Percentiles rank a stretch among this genome's conserved stretches.
phyloP scores from a whole-genome alignment of 2,329 filamentous ascomycete species.

The Fusarium nodosum region DNA sequence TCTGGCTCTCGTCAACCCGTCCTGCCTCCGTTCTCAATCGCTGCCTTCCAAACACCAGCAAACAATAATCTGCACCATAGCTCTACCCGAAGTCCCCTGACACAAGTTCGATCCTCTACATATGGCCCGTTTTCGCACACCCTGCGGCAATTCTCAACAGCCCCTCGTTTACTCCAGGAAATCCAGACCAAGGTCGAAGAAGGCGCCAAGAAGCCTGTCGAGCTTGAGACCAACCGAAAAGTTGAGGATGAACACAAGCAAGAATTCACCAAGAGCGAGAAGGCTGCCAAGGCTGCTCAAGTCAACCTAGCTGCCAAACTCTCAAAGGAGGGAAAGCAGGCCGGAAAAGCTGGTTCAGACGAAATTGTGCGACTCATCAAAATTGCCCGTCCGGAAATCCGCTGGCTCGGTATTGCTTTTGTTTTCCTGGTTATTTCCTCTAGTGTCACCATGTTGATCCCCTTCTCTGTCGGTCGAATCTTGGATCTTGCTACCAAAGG shows the following conservation, averaged over 20 bases:
- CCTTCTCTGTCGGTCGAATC: constrained; percentile 96
- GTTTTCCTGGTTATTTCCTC: constrained; percentile 90
- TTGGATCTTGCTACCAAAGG: constrained; percentile 89
- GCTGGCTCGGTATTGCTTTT: constrained; percentile 83
- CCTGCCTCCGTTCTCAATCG: constrained; percentile 49
- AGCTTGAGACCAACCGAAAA: constrained; percentile 52
- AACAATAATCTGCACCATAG: constrained; percentile 12
- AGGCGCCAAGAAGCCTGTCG: constrained; percentile 56
- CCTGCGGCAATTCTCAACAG: constrained; percentile 53
- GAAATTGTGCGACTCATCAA: constrained; percentile 91
- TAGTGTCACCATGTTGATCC: constrained; percentile 93
- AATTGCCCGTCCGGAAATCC: constrained; percentile 88
- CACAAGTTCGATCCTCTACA: constrained; percentile 15
- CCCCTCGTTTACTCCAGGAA: constrained; percentile 44
- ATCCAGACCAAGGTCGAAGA: constrained; percentile 50
- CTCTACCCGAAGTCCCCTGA: constrained; percentile 9
- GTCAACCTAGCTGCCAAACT: constrained; percentile 90
- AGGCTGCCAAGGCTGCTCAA: constrained; percentile 86
- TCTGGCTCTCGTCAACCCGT: constrained; percentile 34
- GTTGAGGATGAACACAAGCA: constrained; percentile 54
- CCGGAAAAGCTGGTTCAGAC: constrained; percentile 70
- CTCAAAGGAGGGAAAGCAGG: constrained; percentile 80
- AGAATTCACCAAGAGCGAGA: constrained; percentile 78
- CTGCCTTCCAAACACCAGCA: constrained; percentile 42
- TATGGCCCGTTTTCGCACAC: constrained; percentile 34